A percentile compares a stretch with the other conserved stretches of the same genome.
phyloP scores from a whole-genome alignment of 805 yeast genomes.

The Hanseniaspora valbyensis region DNA sequence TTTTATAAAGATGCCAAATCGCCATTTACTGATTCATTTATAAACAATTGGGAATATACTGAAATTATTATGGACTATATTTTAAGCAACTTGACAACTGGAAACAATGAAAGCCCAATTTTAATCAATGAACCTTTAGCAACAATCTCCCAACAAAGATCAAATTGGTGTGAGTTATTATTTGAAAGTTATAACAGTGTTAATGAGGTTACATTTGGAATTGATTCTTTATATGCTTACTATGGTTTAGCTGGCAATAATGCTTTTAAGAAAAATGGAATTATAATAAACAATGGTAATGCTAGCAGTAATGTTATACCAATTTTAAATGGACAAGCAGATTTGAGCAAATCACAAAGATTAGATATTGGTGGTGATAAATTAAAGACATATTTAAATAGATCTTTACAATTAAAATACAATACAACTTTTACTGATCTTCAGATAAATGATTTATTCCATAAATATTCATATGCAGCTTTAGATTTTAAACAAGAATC shows the following conservation, averaged over 20 bases:
- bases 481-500: constrained; percentile 56
- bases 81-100: constrained; percentile 59
- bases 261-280: constrained; percentile 34
- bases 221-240: constrained; percentile 72
- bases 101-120: constrained; percentile 62
- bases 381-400: constrained; percentile 51
- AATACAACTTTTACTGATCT: constrained; percentile 71
- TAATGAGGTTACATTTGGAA: constrained; percentile 67
- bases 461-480: constrained; percentile 72
- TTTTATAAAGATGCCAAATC: constrained; percentile 57
- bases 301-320: constrained; percentile 79
- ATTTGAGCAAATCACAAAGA: constrained; percentile 59
- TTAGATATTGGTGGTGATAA: constrained; percentile 87
- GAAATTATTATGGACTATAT: constrained; percentile 78
- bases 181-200: constrained; percentile 67
- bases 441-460: constrained; percentile 58
- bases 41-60: constrained; percentile 86
- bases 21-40: constrained; percentile 77
- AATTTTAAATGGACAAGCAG: constrained; percentile 56
- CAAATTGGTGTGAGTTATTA: constrained; percentile 64
- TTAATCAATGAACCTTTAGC: constrained; percentile 71
- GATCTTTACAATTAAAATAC: constrained; percentile 64
- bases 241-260: constrained; percentile 43
- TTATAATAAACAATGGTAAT: constrained; percentile 75
- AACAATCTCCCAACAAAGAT: constrained; percentile 57